These are phyloP conservation scores for Thermothelomyces thermophilus DNA, from an alignment of 2,329 filamentous ascomycete species.

Conservation along the genomic window DNA sequence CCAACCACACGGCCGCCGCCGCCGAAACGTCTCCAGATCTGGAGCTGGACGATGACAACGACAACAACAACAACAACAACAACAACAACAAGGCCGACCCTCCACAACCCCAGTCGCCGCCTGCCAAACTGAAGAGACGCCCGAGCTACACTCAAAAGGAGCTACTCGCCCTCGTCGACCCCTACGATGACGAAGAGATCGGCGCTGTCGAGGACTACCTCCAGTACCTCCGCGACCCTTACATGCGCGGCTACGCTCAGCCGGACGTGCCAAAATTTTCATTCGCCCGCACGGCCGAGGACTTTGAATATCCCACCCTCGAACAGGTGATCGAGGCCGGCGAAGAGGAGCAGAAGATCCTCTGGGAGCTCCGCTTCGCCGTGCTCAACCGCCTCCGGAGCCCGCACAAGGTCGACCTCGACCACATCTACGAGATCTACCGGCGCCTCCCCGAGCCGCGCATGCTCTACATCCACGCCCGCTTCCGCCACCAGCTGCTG, in stretches of 20 bases:
- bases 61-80: neutral
- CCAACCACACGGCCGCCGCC: conserved; percentile 17
- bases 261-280: conserved; percentile 42
- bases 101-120: neutral
- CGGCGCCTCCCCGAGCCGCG: conserved; percentile 44
- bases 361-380: conserved; percentile 36
- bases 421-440: conserved; percentile 45
- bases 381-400: conserved; percentile 38
- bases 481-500: conserved; percentile 57
- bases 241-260: conserved; percentile 46
- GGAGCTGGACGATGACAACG: neutral
- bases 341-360: conserved; percentile 30
- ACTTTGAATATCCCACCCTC: conserved; percentile 40
- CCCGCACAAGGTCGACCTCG: conserved; percentile 36
- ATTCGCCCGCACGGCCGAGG: conserved; percentile 45
- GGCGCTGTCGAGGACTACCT: conserved; percentile 47
- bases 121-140: neutral
- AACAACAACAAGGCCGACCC: neutral
- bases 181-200: conserved; percentile 39
- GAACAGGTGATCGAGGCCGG: conserved; percentile 34
- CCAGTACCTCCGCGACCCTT: conserved; percentile 46
- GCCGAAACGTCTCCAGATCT: neutral
- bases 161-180: conserved; percentile 47
- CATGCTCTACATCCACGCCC: conserved; percentile 43
- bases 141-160: conserved; percentile 33